Base-by-base conservation (phyloP, 2,329 filamentous ascomycete genomes). In the Tolypocladium album region DNA sequence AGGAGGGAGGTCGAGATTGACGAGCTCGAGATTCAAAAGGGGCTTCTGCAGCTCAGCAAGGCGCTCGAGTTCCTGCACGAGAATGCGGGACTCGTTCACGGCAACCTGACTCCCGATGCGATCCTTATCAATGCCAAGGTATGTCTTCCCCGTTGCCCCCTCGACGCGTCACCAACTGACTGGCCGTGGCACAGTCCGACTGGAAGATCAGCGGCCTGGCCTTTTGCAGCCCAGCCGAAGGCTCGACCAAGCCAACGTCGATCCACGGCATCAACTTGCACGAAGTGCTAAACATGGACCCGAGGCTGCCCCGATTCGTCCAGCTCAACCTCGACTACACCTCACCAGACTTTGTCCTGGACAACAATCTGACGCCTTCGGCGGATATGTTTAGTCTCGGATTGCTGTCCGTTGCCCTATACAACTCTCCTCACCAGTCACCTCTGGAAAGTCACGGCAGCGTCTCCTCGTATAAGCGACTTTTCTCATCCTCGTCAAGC, bases 181-280 rank as follows among this genome's bases (percentile, higher is more conserved):
- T 60, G 17, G 56, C 24, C 36, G 36, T 63, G 68, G 11, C 4
- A 12, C 68, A 90, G 87, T 96, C 90, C 56, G 94, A 99, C 74
- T 99, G 94, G 94, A 99, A 99, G 73, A 90, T 99, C 62, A 93
- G 92, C 67, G 94, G 93, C n/a, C 82, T 99, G 45, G 85, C 89
- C 0, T 99, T 97, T 72, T 90, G 89, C 70, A 89, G 89, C 55
- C 89, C 92, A 17, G 85, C 90, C 56, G 89, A 92, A 66, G 83
- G 84, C 67, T 89, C 89, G 24, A 87, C 85, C 36, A 87, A 88
- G 65, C 80, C 87, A 55, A 89, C 90, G 3, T 88, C 90, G 4
- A 85, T 96, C 56, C 82, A 87, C 50, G 88, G 90, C 12, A 87
- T 97, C 66, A 90, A 86, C 64, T 81, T 97, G 24, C 88, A 89